Conservation (phyloP, 768 basidiomycete species). For the Leccinum disarticulatum region DNA sequence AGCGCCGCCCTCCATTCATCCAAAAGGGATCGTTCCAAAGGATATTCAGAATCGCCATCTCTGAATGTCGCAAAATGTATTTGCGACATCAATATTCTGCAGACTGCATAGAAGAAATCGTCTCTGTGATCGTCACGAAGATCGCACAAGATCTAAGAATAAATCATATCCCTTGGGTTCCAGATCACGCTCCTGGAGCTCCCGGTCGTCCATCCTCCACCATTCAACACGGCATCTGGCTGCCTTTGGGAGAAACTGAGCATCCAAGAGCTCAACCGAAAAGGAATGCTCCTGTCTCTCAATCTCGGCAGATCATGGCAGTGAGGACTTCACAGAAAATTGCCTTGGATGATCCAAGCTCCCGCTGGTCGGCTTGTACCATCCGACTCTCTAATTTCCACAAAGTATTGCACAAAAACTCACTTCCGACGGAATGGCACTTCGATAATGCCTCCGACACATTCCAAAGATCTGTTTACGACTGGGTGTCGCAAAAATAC, state of each 20-base stretch:
- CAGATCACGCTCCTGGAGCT: background rate
- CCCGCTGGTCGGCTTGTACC: background rate
- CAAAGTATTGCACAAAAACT: background rate
- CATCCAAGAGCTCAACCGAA: no score
- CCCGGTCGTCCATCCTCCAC: background rate
- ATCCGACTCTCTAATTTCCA: background rate
- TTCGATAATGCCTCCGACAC: background rate
- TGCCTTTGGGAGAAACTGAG: background rate
- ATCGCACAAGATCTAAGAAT: background rate
- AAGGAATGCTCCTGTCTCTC: background rate
- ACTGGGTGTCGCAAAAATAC: background rate
- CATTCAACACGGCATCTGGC: background rate
- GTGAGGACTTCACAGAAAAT: background rate
- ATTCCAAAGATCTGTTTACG: background rate
- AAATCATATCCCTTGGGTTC: background rate
- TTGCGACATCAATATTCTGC: background rate
- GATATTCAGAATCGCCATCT: background rate
- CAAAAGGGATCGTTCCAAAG: background rate
- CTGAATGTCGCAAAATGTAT: background rate
- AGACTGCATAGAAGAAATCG: background rate
- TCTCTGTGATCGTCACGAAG: background rate
- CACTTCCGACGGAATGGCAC: constrained; percentile 1
- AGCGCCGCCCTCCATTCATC: background rate
- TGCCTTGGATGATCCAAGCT: background rate
- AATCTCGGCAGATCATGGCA: no score